Conservation (phyloP, 1,139 yeast species). For the Pichiaceae sp. region DNA sequence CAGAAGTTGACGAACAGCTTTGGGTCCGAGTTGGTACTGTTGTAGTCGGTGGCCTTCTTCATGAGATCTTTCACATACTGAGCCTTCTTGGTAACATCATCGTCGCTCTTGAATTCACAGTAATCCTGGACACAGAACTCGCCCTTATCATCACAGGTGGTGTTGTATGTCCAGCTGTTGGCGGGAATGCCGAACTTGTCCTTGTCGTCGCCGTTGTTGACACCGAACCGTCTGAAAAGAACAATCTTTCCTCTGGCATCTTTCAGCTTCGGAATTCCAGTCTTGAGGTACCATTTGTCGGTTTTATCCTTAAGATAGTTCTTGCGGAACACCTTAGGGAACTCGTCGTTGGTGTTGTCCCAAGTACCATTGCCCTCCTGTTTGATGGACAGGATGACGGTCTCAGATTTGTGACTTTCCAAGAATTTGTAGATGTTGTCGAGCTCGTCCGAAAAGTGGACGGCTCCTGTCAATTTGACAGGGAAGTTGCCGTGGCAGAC, state of each 20-base stretch:
- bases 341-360: slow-evolving; percentile 57
- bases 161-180: slow-evolving; percentile 58
- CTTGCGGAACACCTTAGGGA: slow-evolving; percentile 58
- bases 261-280: slow-evolving; percentile 48
- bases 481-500: slow-evolving; percentile 76
- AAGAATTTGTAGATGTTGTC: slow-evolving; percentile 55
- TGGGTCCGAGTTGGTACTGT: slow-evolving; percentile 34
- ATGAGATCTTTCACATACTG: slow-evolving; percentile 50
- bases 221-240: slow-evolving; percentile 66
- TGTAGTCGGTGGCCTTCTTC: slow-evolving; percentile 44
- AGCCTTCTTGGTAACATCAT: slow-evolving; percentile 51
- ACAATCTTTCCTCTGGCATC: slow-evolving; percentile 62
- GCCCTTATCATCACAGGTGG: slow-evolving; percentile 60
- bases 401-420: slow-evolving; percentile 43
- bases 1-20: slow-evolving; percentile 68
- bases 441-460: slow-evolving; percentile 37
- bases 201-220: slow-evolving; percentile 34
- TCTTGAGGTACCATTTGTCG: slow-evolving; percentile 54
- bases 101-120: slow-evolving; percentile 50
- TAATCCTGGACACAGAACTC: slow-evolving; percentile 63
- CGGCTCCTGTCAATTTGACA: slow-evolving; percentile 46
- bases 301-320: slow-evolving; percentile 41
- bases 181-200: slow-evolving; percentile 61
- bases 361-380: slow-evolving; percentile 67
- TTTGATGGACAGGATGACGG: slow-evolving; percentile 61